Evolutionary conservation across 1,284 basidiomycete genomes (phyloP).

Genomic region (Cystobasidium slooffiae): DNA sequence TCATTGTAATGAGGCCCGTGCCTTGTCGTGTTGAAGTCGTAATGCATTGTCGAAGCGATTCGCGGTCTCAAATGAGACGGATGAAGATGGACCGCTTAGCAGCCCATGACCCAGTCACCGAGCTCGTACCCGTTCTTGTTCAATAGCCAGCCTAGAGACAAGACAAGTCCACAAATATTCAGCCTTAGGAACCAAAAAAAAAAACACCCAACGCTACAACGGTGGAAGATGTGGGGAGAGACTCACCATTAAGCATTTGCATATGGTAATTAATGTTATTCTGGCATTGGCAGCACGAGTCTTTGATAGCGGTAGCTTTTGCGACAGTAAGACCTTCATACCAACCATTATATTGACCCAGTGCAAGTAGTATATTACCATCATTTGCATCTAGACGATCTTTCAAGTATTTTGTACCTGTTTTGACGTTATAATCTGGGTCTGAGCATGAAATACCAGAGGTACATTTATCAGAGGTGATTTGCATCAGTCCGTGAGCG

Average conservation of each 20-base stretch:
- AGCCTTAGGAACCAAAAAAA: not conserved
- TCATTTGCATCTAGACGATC: slow-evolving; percentile 62
- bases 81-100: slow-evolving; percentile 10
- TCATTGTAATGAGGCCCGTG: not conserved
- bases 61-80: not conserved
- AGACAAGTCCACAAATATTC: not conserved
- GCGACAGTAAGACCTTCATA: slow-evolving; percentile 64
- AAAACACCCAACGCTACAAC: too few relatives aligned
- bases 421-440: slow-evolving; percentile 57
- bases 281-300: slow-evolving; percentile 57
- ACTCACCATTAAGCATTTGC: slow-evolving; percentile 73
- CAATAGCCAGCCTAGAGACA: slow-evolving; percentile 19
- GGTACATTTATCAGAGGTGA: slow-evolving; percentile 62
- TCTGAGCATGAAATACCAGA: slow-evolving; percentile 61
- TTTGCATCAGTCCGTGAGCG: slow-evolving; percentile 82
- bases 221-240: slow-evolving; percentile 49
- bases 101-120: slow-evolving; percentile 42
- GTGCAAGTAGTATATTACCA: slow-evolving; percentile 65
- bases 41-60: not conserved
- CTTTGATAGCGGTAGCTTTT: slow-evolving; percentile 66
- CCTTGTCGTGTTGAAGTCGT: too few relatives aligned
- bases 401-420: slow-evolving; percentile 62
- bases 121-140: slow-evolving; percentile 31
- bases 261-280: slow-evolving; percentile 65
- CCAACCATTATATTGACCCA: slow-evolving; percentile 79